Percentiles rank a stretch among this genome's conserved stretches.
These are phyloP conservation scores for Eutrema heterophyllum DNA, from an alignment of 345 rosid genomes.

Conservation along the genomic window DNA sequence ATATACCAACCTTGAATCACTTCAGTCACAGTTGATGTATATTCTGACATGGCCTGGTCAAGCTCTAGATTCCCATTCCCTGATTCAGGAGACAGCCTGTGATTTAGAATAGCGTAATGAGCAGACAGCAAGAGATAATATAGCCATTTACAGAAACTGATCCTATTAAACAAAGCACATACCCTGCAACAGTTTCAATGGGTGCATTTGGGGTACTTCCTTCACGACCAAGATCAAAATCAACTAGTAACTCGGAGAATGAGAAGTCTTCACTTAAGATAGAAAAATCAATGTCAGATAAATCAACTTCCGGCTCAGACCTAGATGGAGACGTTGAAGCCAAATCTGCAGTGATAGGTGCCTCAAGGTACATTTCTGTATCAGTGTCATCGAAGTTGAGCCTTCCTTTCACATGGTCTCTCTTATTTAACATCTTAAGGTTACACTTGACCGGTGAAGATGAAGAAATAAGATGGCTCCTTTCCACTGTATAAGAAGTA, in stretches of 20 bases:
- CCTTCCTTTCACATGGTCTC: slow-evolving; percentile 74
- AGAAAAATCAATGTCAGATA: slow-evolving; percentile 62
- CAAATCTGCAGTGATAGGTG: slow-evolving; percentile 22
- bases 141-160: background rate
- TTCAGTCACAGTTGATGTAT: slow-evolving; percentile 44
- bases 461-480: slow-evolving; percentile 59
- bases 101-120: background rate
- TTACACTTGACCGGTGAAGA: slow-evolving; percentile 59
- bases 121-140: background rate
- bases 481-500: slow-evolving; percentile 59
- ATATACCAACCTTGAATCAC: slow-evolving; percentile 36
- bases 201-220: slow-evolving; percentile 28
- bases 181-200: slow-evolving; percentile 36
- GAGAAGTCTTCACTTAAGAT: slow-evolving; percentile 56
- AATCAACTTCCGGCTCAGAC: slow-evolving; percentile 55
- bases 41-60: slow-evolving; percentile 37
- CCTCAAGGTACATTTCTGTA: slow-evolving; percentile 31
- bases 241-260: slow-evolving; percentile 61
- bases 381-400: slow-evolving; percentile 73
- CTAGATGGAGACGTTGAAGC: slow-evolving; percentile 42
- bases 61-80: slow-evolving; percentile 34
- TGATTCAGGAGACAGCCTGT: slow-evolving; percentile 50
- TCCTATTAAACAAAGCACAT: slow-evolving; percentile 12
- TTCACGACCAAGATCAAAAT: slow-evolving; percentile 58
- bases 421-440: slow-evolving; percentile 31